These are phyloP conservation scores for Xylariaceae sp. DNA, from an alignment of 2,329 filamentous ascomycete species.

Conservation along the genomic window DNA sequence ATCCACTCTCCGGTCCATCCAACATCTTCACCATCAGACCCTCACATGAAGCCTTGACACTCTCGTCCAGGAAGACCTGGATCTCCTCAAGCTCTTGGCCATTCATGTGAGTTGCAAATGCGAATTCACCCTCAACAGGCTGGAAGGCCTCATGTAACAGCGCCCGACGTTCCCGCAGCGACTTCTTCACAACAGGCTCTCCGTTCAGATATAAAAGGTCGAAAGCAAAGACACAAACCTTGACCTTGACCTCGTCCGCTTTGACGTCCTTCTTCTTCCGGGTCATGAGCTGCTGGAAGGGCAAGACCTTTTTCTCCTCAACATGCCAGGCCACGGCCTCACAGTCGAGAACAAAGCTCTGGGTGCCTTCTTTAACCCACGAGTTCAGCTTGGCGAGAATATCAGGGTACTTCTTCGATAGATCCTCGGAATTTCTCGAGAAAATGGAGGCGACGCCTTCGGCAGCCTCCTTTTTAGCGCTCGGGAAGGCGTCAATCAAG, in stretches of 20 bases:
- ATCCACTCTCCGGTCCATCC: conserved; percentile 85
- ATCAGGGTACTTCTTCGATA: conserved; percentile 97
- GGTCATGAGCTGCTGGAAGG: conserved; percentile 98
- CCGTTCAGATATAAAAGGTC: conserved; percentile 92
- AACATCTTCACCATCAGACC: conserved; percentile 99
- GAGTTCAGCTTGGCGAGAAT: conserved; percentile 79
- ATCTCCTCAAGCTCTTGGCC: conserved; percentile 90
- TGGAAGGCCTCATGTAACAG: conserved; percentile 68
- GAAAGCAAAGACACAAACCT: conserved; percentile 96
- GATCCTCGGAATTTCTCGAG: conserved; percentile 92
- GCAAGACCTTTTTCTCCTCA: conserved; percentile 89
- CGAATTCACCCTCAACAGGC: conserved; percentile 81
- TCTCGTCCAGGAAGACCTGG: conserved; percentile 85
- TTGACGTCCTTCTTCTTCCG: conserved; percentile 97
- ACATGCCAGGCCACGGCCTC: conserved; percentile 97
- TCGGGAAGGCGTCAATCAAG: conserved; percentile 56
- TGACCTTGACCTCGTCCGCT: conserved; percentile 88
- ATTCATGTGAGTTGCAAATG: conserved; percentile 81
- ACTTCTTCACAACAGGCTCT: conserved; percentile 79
- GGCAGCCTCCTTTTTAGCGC: conserved; percentile 59
- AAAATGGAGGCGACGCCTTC: conserved; percentile 87
- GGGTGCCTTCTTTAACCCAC: conserved; percentile 86
- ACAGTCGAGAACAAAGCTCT: conserved; percentile 96
- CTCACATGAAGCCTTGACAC: conserved; percentile 92
- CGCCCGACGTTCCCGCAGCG: conserved; percentile 76